A percentile compares a stretch with the other conserved stretches of the same genome.
Conservation (phyloP, 345 rosid genomes). For the Eucalyptus guilfoylei region DNA sequence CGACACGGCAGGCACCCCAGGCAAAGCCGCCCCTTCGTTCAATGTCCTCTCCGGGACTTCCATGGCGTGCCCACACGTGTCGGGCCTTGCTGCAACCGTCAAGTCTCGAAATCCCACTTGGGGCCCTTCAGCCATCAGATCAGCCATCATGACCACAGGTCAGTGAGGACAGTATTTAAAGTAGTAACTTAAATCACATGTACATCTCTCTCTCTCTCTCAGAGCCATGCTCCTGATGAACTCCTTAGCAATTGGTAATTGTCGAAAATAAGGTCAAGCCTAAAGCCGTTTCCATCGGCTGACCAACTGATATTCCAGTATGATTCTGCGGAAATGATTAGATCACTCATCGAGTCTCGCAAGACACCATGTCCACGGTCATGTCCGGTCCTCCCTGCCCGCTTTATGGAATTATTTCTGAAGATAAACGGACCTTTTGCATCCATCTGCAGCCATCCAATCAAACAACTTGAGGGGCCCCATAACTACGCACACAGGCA, state of each 20-base stretch:
- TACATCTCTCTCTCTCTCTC: neutral
- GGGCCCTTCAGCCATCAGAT: constrained; percentile 56
- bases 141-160: constrained; percentile 90
- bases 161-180: neutral
- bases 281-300: neutral
- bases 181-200: neutral
- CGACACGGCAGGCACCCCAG: constrained; percentile 13
- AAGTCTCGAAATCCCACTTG: constrained; percentile 51
- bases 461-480: constrained; percentile 35
- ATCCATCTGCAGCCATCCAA: constrained; percentile 35
- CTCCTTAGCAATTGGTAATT: neutral
- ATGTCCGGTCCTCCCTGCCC: neutral
- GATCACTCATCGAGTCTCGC: neutral
- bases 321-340: neutral
- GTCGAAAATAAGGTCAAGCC: neutral
- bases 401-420: neutral
- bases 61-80: constrained; percentile 76
- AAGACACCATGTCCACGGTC: neutral
- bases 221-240: neutral
- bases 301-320: neutral
- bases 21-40: constrained; percentile 34
- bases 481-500: constrained; percentile 45
- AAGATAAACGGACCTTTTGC: neutral
- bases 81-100: constrained; percentile 48
- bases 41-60: constrained; percentile 71